phyloP scores from a whole-genome alignment of 2,329 filamentous ascomycete species.

The Penicillium freii region DNA sequence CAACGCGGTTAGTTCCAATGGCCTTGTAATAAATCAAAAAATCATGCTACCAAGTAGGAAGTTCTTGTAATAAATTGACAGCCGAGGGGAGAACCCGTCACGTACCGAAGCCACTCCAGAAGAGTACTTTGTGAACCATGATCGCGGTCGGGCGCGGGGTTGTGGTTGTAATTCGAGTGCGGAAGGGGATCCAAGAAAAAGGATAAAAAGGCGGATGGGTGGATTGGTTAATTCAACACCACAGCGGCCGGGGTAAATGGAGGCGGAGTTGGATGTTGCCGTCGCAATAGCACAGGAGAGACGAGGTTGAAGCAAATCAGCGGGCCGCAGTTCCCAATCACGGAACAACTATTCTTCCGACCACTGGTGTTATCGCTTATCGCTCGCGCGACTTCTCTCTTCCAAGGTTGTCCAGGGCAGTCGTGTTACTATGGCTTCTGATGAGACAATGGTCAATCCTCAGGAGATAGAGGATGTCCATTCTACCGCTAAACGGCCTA shows the following conservation, averaged over 20 bases:
- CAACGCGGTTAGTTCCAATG: slow-evolving; percentile 14
- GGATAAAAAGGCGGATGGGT: slow-evolving; percentile 3
- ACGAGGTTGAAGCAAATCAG: slow-evolving; percentile 36
- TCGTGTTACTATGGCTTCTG: slow-evolving; percentile 8
- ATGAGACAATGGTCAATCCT: slow-evolving; percentile 32
- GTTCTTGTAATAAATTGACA: neutral
- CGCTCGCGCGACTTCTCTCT: slow-evolving; percentile 20
- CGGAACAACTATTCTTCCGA: slow-evolving; percentile 20
- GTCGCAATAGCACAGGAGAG: slow-evolving; percentile 29
- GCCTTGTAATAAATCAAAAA: neutral
- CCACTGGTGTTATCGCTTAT: slow-evolving; percentile 21
- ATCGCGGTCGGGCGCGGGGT: slow-evolving; percentile 24
- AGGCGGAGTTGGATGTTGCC: slow-evolving; percentile 21
- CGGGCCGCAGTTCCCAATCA: slow-evolving; percentile 36
- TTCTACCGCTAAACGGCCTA: slow-evolving; percentile 29
- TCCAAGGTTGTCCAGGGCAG: slow-evolving; percentile 10
- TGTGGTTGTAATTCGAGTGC: slow-evolving; percentile 11
- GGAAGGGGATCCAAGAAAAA: slow-evolving; percentile 6
- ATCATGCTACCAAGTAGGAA: neutral
- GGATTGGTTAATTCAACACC: slow-evolving; percentile 12
- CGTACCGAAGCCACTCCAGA: slow-evolving; percentile 78
- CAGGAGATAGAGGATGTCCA: slow-evolving; percentile 33
- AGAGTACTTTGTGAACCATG: slow-evolving; percentile 54
- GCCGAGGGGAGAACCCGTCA: slow-evolving; percentile 25
- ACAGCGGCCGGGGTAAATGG: slow-evolving; percentile 17